phyloP scores from a whole-genome alignment of 768 basidiomycete species.

The Boletus fagicola region DNA sequence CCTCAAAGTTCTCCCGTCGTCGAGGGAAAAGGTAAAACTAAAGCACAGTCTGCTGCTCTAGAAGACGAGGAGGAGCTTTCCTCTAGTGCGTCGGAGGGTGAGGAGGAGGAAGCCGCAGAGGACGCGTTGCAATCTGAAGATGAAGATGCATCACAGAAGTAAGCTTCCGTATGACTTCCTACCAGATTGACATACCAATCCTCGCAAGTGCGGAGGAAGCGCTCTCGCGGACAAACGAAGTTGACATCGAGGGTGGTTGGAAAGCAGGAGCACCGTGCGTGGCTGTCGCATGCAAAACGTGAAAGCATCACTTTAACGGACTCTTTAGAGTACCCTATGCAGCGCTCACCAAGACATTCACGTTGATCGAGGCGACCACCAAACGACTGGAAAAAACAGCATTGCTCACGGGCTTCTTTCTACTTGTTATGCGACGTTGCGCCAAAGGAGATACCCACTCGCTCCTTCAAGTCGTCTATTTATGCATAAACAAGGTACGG shows the following conservation, averaged over 20 bases:
- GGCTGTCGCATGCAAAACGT: not conserved
- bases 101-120: conserved; percentile 40
- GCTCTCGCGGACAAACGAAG: conserved; percentile 56
- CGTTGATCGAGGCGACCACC: conserved; percentile 88
- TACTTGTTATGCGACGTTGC: conserved; percentile 87
- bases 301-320: not conserved
- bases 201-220: conserved; percentile 63
- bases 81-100: conserved; percentile 37
- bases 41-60: conserved; percentile 11
- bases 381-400: conserved; percentile 93
- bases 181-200: conserved; percentile 1
- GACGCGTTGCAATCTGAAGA: conserved; percentile 45
- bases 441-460: conserved; percentile 69
- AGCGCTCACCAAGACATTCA: conserved; percentile 85
- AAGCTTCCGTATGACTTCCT: conserved; percentile 12
- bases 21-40: conserved; percentile 22
- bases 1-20: conserved; percentile 2
- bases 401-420: conserved; percentile 81
- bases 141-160: conserved; percentile 66
- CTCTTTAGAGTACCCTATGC: conserved; percentile 83
- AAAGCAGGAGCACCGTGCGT: conserved; percentile 80
- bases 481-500: conserved; percentile 93
- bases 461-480: conserved; percentile 85
- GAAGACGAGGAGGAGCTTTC: conserved; percentile 35
- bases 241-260: conserved; percentile 83